Conservation (phyloP, 192 early-diverging fungal genomes). For the Podila minutissima region DNA sequence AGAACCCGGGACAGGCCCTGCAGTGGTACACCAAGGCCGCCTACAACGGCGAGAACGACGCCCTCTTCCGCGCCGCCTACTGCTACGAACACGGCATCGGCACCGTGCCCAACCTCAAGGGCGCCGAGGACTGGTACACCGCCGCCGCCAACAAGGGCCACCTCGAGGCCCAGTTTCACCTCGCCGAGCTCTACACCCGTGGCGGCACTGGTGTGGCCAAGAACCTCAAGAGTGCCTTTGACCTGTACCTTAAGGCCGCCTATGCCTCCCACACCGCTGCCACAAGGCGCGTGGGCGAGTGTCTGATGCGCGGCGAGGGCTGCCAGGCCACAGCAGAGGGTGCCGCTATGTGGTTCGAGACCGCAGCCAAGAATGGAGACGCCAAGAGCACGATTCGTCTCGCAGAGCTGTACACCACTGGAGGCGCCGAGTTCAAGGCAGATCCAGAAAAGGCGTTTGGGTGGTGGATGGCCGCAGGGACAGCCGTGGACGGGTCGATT, state of each 20-base stretch:
- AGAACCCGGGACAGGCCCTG: slow-evolving; percentile 61
- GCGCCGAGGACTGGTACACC: slow-evolving; percentile 70
- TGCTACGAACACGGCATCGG: slow-evolving; percentile 76
- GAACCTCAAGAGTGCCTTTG: slow-evolving; percentile 66
- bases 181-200: slow-evolving; percentile 61
- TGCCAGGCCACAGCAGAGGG: slow-evolving; percentile 51
- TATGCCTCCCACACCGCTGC: slow-evolving; percentile 60
- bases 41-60: slow-evolving; percentile 67
- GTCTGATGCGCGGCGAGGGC: slow-evolving; percentile 46
- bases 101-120: slow-evolving; percentile 48
- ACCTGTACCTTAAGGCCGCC: slow-evolving; percentile 69
- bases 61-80: slow-evolving; percentile 74
- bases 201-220: slow-evolving; percentile 66
- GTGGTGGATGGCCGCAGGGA: slow-evolving; percentile 50
- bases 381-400: slow-evolving; percentile 47
- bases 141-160: slow-evolving; percentile 75
- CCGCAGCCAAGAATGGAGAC: slow-evolving; percentile 46
- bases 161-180: slow-evolving; percentile 57
- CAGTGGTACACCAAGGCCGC: slow-evolving; percentile 68
- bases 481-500: slow-evolving; percentile 44
- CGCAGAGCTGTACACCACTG: slow-evolving; percentile 38
- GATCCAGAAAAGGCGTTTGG: slow-evolving; percentile 53
- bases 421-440: slow-evolving; percentile 25
- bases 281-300: slow-evolving; percentile 42
- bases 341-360: slow-evolving; percentile 50